phyloP scores from a whole-genome alignment of 176 grass and related monocot species.

The Oryza glumipatula region DNA sequence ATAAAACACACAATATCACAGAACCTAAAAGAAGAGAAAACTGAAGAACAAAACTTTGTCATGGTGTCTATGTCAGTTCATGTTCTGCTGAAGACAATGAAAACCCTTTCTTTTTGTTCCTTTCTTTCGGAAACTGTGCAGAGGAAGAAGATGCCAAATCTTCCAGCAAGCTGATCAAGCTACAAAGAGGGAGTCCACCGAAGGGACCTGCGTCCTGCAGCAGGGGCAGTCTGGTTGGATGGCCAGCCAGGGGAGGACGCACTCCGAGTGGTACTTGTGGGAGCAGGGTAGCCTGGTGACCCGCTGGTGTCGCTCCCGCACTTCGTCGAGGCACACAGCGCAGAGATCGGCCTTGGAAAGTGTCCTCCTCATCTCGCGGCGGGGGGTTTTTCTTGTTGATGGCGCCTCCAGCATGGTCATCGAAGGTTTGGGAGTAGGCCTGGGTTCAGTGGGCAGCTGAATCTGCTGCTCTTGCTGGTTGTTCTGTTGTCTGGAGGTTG shows the following conservation, averaged over 20 bases:
- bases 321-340: constrained; percentile 72
- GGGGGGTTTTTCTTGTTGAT: background rate
- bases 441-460: background rate
- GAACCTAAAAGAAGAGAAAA: background rate
- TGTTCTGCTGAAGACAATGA: background rate
- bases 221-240: constrained; percentile 73
- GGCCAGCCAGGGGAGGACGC: constrained; percentile 83
- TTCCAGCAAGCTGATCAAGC: background rate
- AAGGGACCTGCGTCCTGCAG: constrained; percentile 60
- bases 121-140: background rate
- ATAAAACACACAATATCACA: background rate
- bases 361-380: constrained; percentile 30
- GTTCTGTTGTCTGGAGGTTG: constrained; percentile 34
- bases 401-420: background rate
- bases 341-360: constrained; percentile 53
- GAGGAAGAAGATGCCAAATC: background rate
- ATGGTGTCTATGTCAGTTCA: background rate
- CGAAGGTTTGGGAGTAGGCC: background rate
- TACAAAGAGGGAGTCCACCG: background rate
- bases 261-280: constrained; percentile 85
- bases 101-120: background rate
- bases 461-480: constrained; percentile 1
- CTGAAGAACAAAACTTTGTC: background rate
- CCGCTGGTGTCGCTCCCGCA: constrained; percentile 40
- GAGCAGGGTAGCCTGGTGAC: constrained; percentile 73